Evolutionary conservation across 2,329 filamentous ascomycete species (phyloP), one percentile per base, ranked within the genome.

Genomic region (Thielaviopsis populi): DNA sequence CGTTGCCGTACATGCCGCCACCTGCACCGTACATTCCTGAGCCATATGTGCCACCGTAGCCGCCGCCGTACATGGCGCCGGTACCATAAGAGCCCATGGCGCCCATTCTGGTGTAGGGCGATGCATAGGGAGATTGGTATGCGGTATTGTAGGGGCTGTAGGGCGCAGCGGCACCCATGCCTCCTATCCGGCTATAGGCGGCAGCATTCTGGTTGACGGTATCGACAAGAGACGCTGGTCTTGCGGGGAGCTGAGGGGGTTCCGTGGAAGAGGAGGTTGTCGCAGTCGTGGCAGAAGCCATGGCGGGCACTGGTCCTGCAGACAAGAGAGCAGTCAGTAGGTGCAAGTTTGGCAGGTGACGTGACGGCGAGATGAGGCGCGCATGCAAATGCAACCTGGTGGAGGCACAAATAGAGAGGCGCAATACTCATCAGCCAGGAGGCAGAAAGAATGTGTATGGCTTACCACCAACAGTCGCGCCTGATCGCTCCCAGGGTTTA

Each of bases 401-500:
- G 71, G 67, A 76, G 69, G 54, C 78, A 68, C n/a, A 62, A 56
- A 7, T n/a, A 78, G 70, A 42, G 79, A 72, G 41, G 76, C 73
- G 63, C 79, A 73, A 61, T 74, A 17, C 17, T 48, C 27, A 10
- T 53, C 65, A 73, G 71, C 68, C 74, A 71, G 56, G 73, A 71
- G 61, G 62, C 61, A 22, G 61, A 37, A 61, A 27, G 42, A 62
- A 37, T 48, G 62, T 67, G 27, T 48, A 63, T 67, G 27, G 61
- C 63, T 8, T 43, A 65, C 53, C 30, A 59, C 60, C 61, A 62
- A 58, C 64, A 61, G 65, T 58, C 67, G 83, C 82, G 75, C 86
- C 87, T 68, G 86, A 82, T 74, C 87, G 83, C 77, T 99, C 94
- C 94, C 94, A 99, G 58, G 94, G 94, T 77, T 99, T 99, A 64